phyloP scores from a whole-genome alignment of 495 filamentous ascomycete genomes.

The Lasiosphaeriaceae sp. region DNA sequence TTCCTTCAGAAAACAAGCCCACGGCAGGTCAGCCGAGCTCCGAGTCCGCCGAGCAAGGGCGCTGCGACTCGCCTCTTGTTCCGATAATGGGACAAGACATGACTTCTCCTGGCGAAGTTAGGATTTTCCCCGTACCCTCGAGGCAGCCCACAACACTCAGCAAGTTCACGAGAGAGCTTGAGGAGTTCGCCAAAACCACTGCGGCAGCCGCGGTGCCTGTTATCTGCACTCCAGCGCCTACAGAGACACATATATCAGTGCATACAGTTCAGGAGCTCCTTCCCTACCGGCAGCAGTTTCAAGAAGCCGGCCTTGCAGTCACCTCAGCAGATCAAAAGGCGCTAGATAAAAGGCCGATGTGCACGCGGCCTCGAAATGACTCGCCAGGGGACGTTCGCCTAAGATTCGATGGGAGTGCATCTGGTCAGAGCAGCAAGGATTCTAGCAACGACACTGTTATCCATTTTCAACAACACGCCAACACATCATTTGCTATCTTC shows the following conservation, averaged over 20 bases:
- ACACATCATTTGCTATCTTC: background rate
- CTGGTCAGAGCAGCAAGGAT: conserved; percentile 7
- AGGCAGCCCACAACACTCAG: conserved; percentile 34
- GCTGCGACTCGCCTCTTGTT: background rate
- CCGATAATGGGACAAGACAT: background rate
- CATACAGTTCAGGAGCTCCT: conserved; percentile 43
- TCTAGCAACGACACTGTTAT: conserved; percentile 17
- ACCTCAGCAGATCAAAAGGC: conserved; percentile 42
- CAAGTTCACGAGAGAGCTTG: conserved; percentile 39
- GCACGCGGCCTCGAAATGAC: background rate
- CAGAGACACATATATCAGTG: conserved; percentile 31
- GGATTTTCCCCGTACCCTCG: conserved; percentile 29
- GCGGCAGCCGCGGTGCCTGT: conserved; percentile 22
- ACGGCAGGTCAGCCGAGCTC: background rate
- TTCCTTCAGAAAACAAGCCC: conserved; percentile 16
- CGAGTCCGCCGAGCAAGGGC: background rate
- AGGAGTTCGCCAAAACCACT: conserved; percentile 34
- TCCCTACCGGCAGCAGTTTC: conserved; percentile 43
- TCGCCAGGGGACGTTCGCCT: conserved; percentile 4
- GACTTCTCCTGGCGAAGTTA: background rate
- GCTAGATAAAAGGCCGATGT: background rate
- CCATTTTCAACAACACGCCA: background rate
- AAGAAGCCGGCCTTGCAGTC: conserved; percentile 44
- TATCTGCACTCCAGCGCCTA: conserved; percentile 27
- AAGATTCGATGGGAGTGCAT: conserved; percentile 1